phyloP scores from a whole-genome alignment of 1,284 basidiomycete genomes.

The Ganoderma sp. region DNA sequence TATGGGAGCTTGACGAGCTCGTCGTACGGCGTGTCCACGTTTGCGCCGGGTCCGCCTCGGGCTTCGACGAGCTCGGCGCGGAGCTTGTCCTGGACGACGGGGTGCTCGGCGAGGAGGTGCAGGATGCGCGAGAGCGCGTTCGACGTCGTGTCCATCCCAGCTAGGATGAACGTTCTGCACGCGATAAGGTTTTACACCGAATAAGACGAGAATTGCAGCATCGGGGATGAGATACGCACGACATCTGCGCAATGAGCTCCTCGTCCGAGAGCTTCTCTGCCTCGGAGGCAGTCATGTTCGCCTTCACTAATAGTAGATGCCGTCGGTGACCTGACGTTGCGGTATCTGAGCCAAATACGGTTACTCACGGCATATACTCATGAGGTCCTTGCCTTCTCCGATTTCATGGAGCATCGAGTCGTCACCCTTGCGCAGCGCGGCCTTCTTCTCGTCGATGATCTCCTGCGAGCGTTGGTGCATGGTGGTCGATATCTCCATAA shows the following conservation, averaged over 20 bases:
- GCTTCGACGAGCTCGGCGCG: slow-evolving; percentile 8
- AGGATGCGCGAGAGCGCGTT: slow-evolving; percentile 22
- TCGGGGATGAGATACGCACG: background rate
- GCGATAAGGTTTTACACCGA: background rate
- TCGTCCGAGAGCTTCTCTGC: slow-evolving; percentile 5
- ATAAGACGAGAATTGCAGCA: no score
- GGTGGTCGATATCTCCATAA: slow-evolving; percentile 20
- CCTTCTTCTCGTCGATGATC: slow-evolving; percentile 29
- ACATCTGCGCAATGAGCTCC: slow-evolving; percentile 15
- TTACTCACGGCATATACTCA: slow-evolving; percentile 38
- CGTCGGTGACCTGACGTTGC: background rate
- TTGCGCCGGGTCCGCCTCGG: slow-evolving; percentile 34
- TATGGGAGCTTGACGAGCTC: slow-evolving; percentile 44
- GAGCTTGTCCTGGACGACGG: slow-evolving; percentile 5
- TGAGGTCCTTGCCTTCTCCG: slow-evolving; percentile 38
- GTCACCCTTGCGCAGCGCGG: slow-evolving; percentile 26
- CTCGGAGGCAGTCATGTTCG: slow-evolving; percentile 10
- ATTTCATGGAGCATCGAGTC: slow-evolving; percentile 32
- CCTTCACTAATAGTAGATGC: background rate
- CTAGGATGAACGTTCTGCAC: slow-evolving; percentile 17
- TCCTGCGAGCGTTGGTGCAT: slow-evolving; percentile 18
- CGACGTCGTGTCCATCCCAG: slow-evolving; percentile 18
- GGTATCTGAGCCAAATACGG: background rate
- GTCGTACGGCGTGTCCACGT: slow-evolving; percentile 12
- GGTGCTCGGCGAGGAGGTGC: slow-evolving; percentile 13